phyloP scores from a whole-genome alignment of 1,284 basidiomycete species.

The Xerocomus amazonicus region DNA sequence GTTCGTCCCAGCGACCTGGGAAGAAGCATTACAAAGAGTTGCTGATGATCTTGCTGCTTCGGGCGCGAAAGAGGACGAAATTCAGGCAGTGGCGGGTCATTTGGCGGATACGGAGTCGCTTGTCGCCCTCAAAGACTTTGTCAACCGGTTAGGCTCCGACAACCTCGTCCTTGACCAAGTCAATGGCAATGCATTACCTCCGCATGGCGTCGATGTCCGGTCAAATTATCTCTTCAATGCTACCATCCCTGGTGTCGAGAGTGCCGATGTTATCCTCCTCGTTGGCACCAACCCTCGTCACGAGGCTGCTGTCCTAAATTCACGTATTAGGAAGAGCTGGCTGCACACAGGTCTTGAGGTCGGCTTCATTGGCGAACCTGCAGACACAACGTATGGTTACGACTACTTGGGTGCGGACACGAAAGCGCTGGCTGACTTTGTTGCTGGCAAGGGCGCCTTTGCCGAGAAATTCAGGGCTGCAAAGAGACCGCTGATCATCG shows the following conservation, averaged over 20 bases:
- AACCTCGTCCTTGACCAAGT: conserved; percentile 84
- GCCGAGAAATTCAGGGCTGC: conserved; percentile 87
- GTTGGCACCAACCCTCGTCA: conserved; percentile 97
- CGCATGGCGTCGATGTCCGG: conserved; percentile 86
- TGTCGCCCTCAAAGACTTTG: conserved; percentile 90
- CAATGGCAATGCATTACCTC: conserved; percentile 64
- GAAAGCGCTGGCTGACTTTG: conserved; percentile 77
- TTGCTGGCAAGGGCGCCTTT: conserved; percentile 77
- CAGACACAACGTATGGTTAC: conserved; percentile 91
- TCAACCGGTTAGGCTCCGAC: conserved; percentile 94
- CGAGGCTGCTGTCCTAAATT: conserved; percentile 97
- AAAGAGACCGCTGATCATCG: conserved; percentile 91
- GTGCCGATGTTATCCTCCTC: conserved; percentile 90
- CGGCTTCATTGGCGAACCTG: conserved; percentile 88
- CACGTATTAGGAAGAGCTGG: conserved; percentile 94
- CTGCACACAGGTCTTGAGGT: conserved; percentile 82
- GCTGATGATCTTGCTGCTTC: conserved; percentile 75
- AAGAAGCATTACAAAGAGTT: conserved; percentile 82
- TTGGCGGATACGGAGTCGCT: conserved; percentile 94
- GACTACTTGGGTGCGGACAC: conserved; percentile 84
- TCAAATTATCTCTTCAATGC: conserved; percentile 98
- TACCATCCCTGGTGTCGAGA: conserved; percentile 89
- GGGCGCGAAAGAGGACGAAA: conserved; percentile 91
- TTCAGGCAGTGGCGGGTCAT: conserved; percentile 92
- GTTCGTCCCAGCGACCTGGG: conserved; percentile 91